Percentiles rank a stretch among this genome's conserved stretches.
These are phyloP conservation scores for Torulaspora globosa DNA, from an alignment of 1,139 yeast genomes.

Conservation along the genomic window DNA sequence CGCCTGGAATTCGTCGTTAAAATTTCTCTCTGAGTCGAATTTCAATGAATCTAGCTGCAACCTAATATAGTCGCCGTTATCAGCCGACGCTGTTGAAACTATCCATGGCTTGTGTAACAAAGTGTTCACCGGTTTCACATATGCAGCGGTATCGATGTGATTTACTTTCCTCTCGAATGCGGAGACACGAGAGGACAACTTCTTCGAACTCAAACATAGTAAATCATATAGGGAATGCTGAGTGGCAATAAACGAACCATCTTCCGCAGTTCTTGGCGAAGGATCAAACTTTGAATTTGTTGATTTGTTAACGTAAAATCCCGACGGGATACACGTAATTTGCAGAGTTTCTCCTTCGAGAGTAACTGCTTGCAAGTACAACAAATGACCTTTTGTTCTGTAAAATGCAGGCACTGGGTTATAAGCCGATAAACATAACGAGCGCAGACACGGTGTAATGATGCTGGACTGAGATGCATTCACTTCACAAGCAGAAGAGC, in stretches of 20 bases:
- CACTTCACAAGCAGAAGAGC: constrained; percentile 22
- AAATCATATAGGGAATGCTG: constrained; percentile 38
- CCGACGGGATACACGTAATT: constrained; percentile 72
- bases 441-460: constrained; percentile 42
- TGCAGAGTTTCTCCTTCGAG: constrained; percentile 76
- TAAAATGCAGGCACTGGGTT: constrained; percentile 69
- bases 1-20: constrained; percentile 89
- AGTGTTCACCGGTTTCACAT: constrained; percentile 56
- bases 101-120: constrained; percentile 76
- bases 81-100: constrained; percentile 39
- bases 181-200: constrained; percentile 40
- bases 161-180: constrained; percentile 43
- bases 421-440: constrained; percentile 74
- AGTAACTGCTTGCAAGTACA: constrained; percentile 71
- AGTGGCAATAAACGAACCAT: constrained; percentile 17
- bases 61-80: constrained; percentile 30
- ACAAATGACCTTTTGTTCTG: constrained; percentile 69
- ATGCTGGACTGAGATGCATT: constrained; percentile 30
- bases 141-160: constrained; percentile 50
- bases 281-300: constrained; percentile 71
- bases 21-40: constrained; percentile 52
- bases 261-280: constrained; percentile 39
- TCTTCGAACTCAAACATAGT: constrained; percentile 37
- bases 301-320: constrained; percentile 72
- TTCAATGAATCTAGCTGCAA: constrained; percentile 25